Base-by-base conservation (phyloP, 768 basidiomycete genomes). In the Calocera cornea region DNA sequence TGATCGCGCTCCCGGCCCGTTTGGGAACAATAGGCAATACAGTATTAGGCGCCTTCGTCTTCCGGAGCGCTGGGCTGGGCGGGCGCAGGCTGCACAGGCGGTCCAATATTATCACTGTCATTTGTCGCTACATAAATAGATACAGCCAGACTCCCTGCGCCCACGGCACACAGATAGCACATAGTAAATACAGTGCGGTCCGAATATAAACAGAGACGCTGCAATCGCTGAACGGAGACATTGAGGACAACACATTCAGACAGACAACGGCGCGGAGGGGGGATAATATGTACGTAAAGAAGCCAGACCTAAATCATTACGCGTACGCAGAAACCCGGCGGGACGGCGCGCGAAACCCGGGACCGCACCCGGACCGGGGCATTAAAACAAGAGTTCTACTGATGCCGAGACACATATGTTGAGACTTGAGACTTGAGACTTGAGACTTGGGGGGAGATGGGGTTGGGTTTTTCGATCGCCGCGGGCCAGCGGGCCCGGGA, bases 51-150 rank as follows among this genome's bases (percentile, higher is more conserved):
- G n/a, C n/a, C n/a, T n/a, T n/a, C n/a, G 49, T n/a, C 14, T 14
- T 50, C 49, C 14, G 49, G 24, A 50, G 49, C 49, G 49, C 49
- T 24, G 49, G 22, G 49, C 14, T n/a, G 10, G 10, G 24, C n/a
- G n/a, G n/a, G n/a, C n/a, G n/a, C n/a, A n/a, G n/a, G 44, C 44
- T 38, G 36, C 36, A 5, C 5, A 14, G 14, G 7, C 14, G 14
- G 36, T 38, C 44, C 44, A 47, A 47, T 47, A 47, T 47, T 47
- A 47, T 24, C 44, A 24, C 54, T 29, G 54, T 33, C 31, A 60
- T 60, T 60, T 60, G 54, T 60, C 54, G 31, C 54, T 60, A 60
- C 24, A 60, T 60, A 60, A 60, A 60, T 60, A 60, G 54, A 60
- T 60, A 60, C 54, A 60, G 44, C 19, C 44, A 47, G 19, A 47